phyloP scores from a whole-genome alignment of 225 moss, liverwort and hornwort species.

The Climacium dendroides region DNA sequence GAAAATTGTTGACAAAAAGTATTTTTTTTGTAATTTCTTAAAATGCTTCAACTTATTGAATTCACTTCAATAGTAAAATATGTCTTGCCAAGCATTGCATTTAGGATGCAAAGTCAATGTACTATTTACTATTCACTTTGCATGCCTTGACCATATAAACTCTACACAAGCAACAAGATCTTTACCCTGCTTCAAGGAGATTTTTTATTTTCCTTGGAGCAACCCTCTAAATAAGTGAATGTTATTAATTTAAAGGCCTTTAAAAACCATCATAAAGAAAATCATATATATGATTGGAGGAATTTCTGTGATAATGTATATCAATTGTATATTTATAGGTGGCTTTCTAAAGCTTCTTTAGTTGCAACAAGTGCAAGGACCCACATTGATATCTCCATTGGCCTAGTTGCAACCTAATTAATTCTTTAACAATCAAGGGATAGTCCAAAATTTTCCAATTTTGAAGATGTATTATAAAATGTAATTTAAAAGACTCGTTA shows the following conservation, averaged over 20 bases:
- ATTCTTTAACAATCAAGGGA: no score
- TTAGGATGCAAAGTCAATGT: rapidly evolving
- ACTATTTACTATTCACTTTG: background rate
- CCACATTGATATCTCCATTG: no score
- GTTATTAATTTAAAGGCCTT: background rate
- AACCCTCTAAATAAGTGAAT: background rate
- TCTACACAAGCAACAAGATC: background rate
- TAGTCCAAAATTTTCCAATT: no score
- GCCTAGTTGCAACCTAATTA: no score
- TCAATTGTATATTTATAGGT: background rate
- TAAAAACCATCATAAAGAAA: background rate
- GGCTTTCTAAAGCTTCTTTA: background rate
- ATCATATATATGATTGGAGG: background rate
- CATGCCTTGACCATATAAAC: rapidly evolving
- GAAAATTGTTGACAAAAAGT: no score
- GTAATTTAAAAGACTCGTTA: no score
- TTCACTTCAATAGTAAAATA: background rate
- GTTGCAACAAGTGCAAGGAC: no score
- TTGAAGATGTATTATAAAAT: no score
- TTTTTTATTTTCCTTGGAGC: rapidly evolving
- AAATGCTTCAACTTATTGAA: background rate
- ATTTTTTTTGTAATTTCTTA: no score
- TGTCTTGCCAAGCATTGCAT: rapidly evolving
- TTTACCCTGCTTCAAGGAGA: background rate
- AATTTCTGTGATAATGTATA: background rate